Conservation (phyloP, 23 red algal species). For the Gracilaria gracilis region DNA sequence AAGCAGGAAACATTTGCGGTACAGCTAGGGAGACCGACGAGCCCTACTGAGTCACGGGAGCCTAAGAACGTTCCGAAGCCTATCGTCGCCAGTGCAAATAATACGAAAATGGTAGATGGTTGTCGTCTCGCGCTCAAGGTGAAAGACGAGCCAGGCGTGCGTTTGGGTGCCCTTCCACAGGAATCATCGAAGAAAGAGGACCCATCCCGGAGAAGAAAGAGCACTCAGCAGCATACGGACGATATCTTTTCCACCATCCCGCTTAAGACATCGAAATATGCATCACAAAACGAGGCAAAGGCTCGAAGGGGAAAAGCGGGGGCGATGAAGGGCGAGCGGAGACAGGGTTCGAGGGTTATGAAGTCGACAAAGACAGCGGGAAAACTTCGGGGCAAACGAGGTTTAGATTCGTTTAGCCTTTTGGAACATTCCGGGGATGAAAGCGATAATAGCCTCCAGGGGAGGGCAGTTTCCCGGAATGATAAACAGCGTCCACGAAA, state of each 20-base stretch:
- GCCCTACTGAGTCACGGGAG: background rate
- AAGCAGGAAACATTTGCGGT: background rate
- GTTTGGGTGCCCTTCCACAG: background rate
- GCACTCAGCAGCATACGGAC: background rate
- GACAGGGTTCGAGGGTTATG: background rate
- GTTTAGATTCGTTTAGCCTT: background rate
- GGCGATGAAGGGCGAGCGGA: background rate
- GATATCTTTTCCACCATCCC: constrained; percentile 28
- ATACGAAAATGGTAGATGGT: background rate
- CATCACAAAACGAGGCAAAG: background rate
- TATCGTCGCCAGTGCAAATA: background rate
- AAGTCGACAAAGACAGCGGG: background rate
- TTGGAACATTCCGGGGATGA: constrained; percentile 24
- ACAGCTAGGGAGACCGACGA: background rate
- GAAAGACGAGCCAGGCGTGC: background rate
- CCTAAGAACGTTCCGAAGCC: background rate
- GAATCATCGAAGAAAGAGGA: background rate
- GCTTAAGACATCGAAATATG: constrained; percentile 5
- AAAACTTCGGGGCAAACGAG: background rate
- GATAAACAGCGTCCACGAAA: background rate
- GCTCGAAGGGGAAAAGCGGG: background rate
- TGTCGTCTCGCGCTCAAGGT: background rate
- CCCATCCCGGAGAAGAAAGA: background rate
- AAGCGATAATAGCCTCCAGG: background rate
- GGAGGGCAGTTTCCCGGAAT: too few species aligned